Evolutionary conservation across 2,329 filamentous ascomycete genomes (phyloP).

Genomic region (Colletotrichum lindemuthianum): DNA sequence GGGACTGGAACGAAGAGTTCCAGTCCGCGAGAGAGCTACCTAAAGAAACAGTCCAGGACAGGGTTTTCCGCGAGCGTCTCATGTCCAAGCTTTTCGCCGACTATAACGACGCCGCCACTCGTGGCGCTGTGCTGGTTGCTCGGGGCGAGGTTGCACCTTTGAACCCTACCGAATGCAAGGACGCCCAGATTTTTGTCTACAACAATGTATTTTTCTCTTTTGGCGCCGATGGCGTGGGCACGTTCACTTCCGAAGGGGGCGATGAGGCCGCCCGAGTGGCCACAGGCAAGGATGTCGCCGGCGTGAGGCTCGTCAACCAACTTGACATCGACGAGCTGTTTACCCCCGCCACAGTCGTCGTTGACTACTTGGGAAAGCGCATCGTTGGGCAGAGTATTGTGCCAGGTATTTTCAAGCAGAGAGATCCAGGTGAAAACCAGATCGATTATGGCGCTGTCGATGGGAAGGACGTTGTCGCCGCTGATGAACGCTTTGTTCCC

Average conservation of each 20-base stretch:
- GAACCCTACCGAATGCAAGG: slow-evolving; percentile 90
- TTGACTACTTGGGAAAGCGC: slow-evolving; percentile 96
- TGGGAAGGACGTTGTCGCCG: slow-evolving; percentile 93
- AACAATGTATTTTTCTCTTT: slow-evolving; percentile 99
- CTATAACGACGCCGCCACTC: slow-evolving; percentile 94
- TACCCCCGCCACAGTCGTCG: slow-evolving; percentile 93
- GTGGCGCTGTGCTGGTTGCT: slow-evolving; percentile 91
- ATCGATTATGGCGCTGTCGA: slow-evolving; percentile 99
- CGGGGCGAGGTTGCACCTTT: slow-evolving; percentile 91
- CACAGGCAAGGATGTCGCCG: slow-evolving; percentile 94
- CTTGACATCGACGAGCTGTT: slow-evolving; percentile 94
- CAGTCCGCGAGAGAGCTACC: slow-evolving; percentile 96
- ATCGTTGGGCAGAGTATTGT: slow-evolving; percentile 98
- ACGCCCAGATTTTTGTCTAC: slow-evolving; percentile 98
- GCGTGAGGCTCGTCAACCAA: slow-evolving; percentile 95
- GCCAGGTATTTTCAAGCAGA: slow-evolving; percentile 98
- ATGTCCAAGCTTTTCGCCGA: slow-evolving; percentile 97
- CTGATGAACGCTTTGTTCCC: slow-evolving; percentile 84
- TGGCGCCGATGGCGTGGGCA: slow-evolving; percentile 95
- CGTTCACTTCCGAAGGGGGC: slow-evolving; percentile 94
- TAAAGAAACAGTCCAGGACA: slow-evolving; percentile 92
- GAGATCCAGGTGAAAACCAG: slow-evolving; percentile 96
- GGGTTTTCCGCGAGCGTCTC: slow-evolving; percentile 93
- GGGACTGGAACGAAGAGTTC: slow-evolving; percentile 99
- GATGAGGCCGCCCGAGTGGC: slow-evolving; percentile 96